Conservation (phyloP, 1,284 basidiomycete genomes). For the Cryptococcus neoformans region DNA sequence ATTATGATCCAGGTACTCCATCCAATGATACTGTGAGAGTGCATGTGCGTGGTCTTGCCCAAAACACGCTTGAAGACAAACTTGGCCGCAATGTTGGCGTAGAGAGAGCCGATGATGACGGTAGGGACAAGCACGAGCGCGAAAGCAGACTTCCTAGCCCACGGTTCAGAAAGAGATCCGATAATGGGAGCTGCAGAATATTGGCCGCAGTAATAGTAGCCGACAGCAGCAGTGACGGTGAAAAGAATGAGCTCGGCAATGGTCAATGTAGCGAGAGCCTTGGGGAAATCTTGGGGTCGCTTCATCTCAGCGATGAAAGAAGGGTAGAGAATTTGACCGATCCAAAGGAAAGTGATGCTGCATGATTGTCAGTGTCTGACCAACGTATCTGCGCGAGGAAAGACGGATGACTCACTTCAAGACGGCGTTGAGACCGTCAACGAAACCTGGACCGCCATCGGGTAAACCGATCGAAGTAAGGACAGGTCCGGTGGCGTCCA, state of each 20-base stretch:
- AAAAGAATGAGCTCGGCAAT: conserved; percentile 60
- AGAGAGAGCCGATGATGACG: conserved; percentile 46
- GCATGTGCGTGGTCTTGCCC: conserved; percentile 54
- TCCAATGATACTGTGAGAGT: conserved; percentile 58
- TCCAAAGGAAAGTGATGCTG: conserved; percentile 57
- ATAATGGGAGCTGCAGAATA: conserved; percentile 47
- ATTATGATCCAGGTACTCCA: conserved; percentile 62
- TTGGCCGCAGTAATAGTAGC: conserved; percentile 54
- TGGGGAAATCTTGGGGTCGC: conserved; percentile 59
- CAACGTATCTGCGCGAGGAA: not conserved
- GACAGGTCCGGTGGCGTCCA: conserved; percentile 39
- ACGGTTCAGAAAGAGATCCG: conserved; percentile 42
- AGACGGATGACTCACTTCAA: conserved; percentile 43
- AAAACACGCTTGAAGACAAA: conserved; percentile 47
- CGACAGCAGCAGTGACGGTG: conserved; percentile 60
- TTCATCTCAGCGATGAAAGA: conserved; percentile 52
- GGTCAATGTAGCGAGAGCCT: conserved; percentile 51
- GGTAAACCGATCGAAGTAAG: conserved; percentile 34
- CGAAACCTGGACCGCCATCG: conserved; percentile 56
- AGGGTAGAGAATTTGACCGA: conserved; percentile 56
- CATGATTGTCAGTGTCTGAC: not conserved
- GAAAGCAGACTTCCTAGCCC: conserved; percentile 55
- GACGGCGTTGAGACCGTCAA: conserved; percentile 53
- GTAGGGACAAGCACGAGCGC: conserved; percentile 44
- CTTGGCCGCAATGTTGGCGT: conserved; percentile 43